Base-by-base conservation (phyloP, 2,329 filamentous ascomycete genomes). In the Phaeoacremonium minimum region DNA sequence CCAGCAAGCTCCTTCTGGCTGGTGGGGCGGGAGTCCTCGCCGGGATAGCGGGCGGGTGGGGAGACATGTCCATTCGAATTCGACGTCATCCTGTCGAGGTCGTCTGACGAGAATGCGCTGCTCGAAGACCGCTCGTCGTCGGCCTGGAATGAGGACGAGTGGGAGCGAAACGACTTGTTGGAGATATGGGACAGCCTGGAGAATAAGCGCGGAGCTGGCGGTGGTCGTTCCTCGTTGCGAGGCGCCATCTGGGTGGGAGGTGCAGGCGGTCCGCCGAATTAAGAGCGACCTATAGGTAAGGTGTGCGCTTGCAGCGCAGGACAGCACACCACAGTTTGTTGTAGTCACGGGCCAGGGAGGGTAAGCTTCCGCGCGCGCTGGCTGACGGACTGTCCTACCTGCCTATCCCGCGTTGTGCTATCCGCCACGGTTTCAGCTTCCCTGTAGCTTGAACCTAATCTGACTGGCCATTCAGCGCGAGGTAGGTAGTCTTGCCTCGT, bases 1-100 rank as follows among this genome's bases (percentile, higher is more conserved):
- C 91, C 93, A 28, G 81, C 71, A 42, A 97, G 75, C 73, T 98
- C 93, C 61, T 85, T 91, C 49, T 67, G 68, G 59, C 87, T 95
- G 8, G 93, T 97, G 37, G 85, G 77, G n/a, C 91, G 76, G 16
- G 81, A 86, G 61, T 98, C 93, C 58, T 97, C 88, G 43, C 86
- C 88, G 3, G 73, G 71, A 58, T 94, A 95, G 39, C 77, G 72
- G 37, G 77, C 66, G 15, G 48, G 46, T 60, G 42, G 47, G 47
- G 44, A 48, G 46, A 38, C 56, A 48, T 33, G 30, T 33, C 30
- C 32, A 15, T 28, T 33, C 35, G 31, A 35, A 20, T 18, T 19
- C 11, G 38, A 20, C n/a, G 40, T 35, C 35, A 36, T 38, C 20
- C 26, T 33, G 20, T 32, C 32, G 22, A 28, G 28, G 31, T 37